Evolutionary conservation across 768 basidiomycete genomes (phyloP).

Genomic region (Antrodiella citrinella): DNA sequence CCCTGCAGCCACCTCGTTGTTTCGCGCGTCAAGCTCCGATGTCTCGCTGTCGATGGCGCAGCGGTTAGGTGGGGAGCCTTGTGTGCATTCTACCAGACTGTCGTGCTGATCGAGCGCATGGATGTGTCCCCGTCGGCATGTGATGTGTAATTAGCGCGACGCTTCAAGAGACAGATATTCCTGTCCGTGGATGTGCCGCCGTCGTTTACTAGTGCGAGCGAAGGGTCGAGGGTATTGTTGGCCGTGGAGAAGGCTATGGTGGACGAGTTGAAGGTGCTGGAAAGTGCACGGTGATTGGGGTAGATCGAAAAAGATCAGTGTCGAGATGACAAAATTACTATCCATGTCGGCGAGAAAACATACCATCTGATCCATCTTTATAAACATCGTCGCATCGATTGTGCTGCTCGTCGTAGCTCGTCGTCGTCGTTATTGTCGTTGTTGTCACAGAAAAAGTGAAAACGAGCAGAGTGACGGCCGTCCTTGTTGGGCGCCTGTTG

Average conservation of each 20-base stretch:
- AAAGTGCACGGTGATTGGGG: conserved; percentile 6
- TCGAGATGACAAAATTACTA: too few relatives aligned
- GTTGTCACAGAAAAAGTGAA: neutral
- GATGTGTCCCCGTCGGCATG: conserved; percentile 8
- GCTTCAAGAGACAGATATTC: conserved; percentile 62
- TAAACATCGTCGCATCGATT: too few relatives aligned
- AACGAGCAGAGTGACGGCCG: neutral
- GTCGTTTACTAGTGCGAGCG: conserved; percentile 32
- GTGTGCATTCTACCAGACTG: neutral
- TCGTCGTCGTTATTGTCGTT: neutral
- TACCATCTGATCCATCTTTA: too few relatives aligned
- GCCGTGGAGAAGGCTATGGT: conserved; percentile 59
- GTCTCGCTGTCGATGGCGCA: conserved; percentile 67
- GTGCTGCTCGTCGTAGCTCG: too few relatives aligned
- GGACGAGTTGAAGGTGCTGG: conserved; percentile 32
- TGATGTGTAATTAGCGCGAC: conserved; percentile 36
- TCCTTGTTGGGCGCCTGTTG: conserved; percentile 6
- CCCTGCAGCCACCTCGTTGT: conserved; percentile 52
- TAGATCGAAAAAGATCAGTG: neutral
- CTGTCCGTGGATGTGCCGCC: conserved; percentile 56
- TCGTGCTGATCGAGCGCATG: conserved; percentile 6
- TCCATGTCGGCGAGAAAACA: too few relatives aligned
- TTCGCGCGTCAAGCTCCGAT: conserved; percentile 54
- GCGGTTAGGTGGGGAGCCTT: conserved; percentile 55
- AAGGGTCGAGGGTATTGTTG: conserved; percentile 39